Conservation (phyloP, 805 yeast genomes). For the Suhomyces canberraensis region DNA sequence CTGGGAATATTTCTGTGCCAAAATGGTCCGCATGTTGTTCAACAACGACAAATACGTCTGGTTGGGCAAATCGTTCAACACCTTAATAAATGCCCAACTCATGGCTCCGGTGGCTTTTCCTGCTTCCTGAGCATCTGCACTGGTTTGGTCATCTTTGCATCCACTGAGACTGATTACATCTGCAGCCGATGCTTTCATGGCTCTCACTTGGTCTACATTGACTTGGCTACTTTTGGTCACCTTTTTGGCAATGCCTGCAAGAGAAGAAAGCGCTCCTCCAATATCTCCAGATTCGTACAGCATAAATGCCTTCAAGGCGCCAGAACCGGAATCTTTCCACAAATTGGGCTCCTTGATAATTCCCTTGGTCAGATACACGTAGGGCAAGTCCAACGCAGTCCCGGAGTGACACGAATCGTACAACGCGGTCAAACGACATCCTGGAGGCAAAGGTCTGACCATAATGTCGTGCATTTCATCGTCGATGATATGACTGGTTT, state of each 20-base stretch:
- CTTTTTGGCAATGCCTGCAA: constrained; percentile 33
- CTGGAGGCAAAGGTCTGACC: constrained; percentile 35
- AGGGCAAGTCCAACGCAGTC: constrained; percentile 39
- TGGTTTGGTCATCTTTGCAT: constrained; percentile 40
- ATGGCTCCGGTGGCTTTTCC: constrained; percentile 40
- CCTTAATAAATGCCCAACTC: constrained; percentile 36
- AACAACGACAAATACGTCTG: constrained; percentile 35
- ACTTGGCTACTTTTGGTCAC: constrained; percentile 17
- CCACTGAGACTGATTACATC: constrained; percentile 37
- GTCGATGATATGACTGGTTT: constrained; percentile 31
- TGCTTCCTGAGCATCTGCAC: constrained; percentile 36
- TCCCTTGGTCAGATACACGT: constrained; percentile 40
- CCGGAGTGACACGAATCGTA: constrained; percentile 41
- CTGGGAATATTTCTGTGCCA: constrained; percentile 32
- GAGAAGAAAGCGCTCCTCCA: constrained; percentile 36
- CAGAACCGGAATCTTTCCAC: constrained; percentile 35
- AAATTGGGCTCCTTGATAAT: constrained; percentile 37
- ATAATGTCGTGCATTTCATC: constrained; percentile 39
- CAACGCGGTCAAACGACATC: constrained; percentile 37
- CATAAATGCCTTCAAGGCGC: constrained; percentile 30
- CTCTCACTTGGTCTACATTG: constrained; percentile 24
- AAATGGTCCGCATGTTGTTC: constrained; percentile 34
- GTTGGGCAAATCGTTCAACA: constrained; percentile 24
- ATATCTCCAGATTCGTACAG: constrained; percentile 34
- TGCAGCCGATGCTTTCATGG: constrained; percentile 34